Evolutionary conservation across 2,329 filamentous ascomycete genomes (phyloP).

Genomic region (Tolypocladium guangdongense): DNA sequence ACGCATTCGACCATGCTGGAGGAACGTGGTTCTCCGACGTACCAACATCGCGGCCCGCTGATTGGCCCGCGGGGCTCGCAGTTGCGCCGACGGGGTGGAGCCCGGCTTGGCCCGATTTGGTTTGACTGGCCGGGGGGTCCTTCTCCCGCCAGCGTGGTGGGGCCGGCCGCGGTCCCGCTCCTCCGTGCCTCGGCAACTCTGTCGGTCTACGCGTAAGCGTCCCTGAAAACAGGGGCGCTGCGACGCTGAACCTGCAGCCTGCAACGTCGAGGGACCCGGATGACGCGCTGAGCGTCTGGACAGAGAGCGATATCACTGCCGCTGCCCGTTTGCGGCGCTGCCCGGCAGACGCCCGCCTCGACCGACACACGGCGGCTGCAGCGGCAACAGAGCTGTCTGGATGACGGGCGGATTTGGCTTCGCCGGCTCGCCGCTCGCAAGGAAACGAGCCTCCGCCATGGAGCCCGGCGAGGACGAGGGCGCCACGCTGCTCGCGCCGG

Average conservation of each 20-base stretch:
- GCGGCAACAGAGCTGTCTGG: neutral
- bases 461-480: conserved; percentile 19
- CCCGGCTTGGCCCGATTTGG: neutral
- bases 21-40: neutral
- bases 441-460: neutral
- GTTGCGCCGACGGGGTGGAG: neutral
- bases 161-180: neutral
- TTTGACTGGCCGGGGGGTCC: too few relatives aligned
- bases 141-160: too few relatives aligned
- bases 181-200: conserved; percentile 2
- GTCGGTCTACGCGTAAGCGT: neutral
- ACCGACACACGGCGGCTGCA: neutral
- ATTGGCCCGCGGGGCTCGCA: neutral
- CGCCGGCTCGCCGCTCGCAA: neutral
- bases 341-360: neutral
- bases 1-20: too few relatives aligned
- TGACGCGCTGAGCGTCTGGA: neutral
- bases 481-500: conserved; percentile 50
- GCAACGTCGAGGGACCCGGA: neutral
- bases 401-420: neutral
- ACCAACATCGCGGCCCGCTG: neutral
- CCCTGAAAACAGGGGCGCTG: neutral
- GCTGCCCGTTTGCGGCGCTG: neutral
- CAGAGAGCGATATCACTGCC: neutral
- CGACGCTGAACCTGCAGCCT: neutral